Conservation (phyloP, 192 early-diverging fungal genomes). For the Chytriomyces hyalinus region DNA sequence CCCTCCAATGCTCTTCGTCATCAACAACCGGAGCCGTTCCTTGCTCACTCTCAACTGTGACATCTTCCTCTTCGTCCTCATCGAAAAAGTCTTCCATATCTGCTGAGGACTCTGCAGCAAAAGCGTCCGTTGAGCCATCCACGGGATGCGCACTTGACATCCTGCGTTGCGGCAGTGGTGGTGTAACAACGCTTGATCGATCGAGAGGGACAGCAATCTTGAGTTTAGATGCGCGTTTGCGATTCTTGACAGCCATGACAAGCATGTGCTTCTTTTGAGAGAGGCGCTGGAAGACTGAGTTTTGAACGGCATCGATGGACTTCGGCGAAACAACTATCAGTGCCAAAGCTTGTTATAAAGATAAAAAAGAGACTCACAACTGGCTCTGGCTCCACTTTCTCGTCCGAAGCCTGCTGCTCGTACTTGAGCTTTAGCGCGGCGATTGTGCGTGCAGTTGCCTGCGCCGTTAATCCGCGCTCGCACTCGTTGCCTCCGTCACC, state of each 20-base stretch:
- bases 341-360: too few relatives aligned
- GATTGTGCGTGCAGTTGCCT: too few relatives aligned
- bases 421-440: too few relatives aligned
- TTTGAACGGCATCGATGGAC: constrained; percentile 15
- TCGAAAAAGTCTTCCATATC: not conserved
- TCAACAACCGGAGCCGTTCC: not conserved
- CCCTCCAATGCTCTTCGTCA: not conserved
- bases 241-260: not conserved
- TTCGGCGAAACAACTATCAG: not conserved
- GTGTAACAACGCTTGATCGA: too few relatives aligned
- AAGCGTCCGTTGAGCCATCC: not conserved
- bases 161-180: too few relatives aligned
- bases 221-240: not conserved
- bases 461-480: too few relatives aligned
- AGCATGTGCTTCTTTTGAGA: constrained; percentile 25
- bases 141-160: too few relatives aligned
- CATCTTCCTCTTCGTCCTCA: not conserved
- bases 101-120: not conserved
- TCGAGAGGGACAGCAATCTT: not conserved
- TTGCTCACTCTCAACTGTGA: not conserved
- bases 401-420: too few relatives aligned
- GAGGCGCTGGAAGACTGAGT: constrained; percentile 5
- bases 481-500: too few relatives aligned
- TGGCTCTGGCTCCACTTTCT: too few relatives aligned
- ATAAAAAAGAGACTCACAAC: too few relatives aligned